Evolutionary conservation across 371 early-diverging fungal species (phyloP).

Genomic region (Mucor indicus): DNA sequence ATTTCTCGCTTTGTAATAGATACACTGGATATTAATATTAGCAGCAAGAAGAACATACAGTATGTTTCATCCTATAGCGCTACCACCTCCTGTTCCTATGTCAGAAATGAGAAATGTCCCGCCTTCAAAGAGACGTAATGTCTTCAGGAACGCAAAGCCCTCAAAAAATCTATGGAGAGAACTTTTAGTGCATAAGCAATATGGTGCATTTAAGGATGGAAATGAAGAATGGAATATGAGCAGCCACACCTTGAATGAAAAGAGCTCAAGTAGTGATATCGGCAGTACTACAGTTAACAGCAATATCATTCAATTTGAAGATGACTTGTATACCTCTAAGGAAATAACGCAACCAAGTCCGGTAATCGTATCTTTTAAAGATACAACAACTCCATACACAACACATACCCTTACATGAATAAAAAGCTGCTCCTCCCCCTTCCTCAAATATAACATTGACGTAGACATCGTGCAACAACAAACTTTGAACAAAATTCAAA

Average conservation of each 20-base stretch:
- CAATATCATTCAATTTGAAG: not conserved
- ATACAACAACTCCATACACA: no score
- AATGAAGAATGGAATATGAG: not conserved
- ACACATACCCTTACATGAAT: no score
- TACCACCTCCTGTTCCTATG: constrained; percentile 2
- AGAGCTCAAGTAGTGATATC: not conserved
- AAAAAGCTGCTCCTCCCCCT: no score
- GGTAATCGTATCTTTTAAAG: no score
- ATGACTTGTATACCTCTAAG: not conserved
- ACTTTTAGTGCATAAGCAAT: constrained; percentile 10
- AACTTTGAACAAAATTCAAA: no score
- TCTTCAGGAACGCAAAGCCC: not conserved
- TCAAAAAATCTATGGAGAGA: not conserved
- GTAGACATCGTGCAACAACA: no score
- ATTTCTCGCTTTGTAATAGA: constrained; percentile 1
- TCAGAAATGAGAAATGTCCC: not conserved
- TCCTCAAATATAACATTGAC: no score
- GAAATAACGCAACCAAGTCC: not conserved
- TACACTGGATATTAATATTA: constrained; percentile 21
- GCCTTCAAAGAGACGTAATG: not conserved
- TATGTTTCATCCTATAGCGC: constrained; percentile 1
- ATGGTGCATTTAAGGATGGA: constrained; percentile 3
- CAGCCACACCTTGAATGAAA: not conserved
- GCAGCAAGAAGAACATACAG: constrained; percentile 5
- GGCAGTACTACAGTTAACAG: not conserved